Base-by-base conservation (phyloP, 305 asterid species). In the Plantago lanceolata region DNA sequence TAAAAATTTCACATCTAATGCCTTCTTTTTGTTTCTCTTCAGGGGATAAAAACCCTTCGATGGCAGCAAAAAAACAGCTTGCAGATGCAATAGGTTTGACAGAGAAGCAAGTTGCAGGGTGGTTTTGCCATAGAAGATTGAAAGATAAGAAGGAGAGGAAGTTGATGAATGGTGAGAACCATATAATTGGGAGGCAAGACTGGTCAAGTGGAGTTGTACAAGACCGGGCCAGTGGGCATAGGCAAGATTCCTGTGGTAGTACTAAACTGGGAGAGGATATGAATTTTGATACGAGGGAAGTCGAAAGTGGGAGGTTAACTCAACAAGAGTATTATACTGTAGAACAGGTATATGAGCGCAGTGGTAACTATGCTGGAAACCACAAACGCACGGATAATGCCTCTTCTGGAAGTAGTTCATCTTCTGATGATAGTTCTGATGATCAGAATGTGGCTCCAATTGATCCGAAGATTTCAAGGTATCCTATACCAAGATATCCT, bases 91-190 rank as follows among this genome's bases (percentile, higher is more conserved):
- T 82, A 48, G 93, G 96, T 35, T 74, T 90, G 80, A 79, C 97
- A 18, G 97, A 90, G 68, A 90, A 85, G 78, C 97, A 87, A 83
- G 82, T 90, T 63, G 82, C 96, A 12, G 96, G 93, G 47, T 90
- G 97, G 97, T 90, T 90, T 78, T 90, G 97, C 68, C 96, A 90
- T 68, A 78, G 95, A 66, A 81, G 96, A 75, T 71, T 87, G 74
- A 90, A 87, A 74, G 97, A 87, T 80, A 88, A 90, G 83, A 85
- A 70, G 71, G 97, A 87, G 79, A 88, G 88, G 83, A 84, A 70
- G 71, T 19, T 82, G 64, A 21, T 53, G 54, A 78, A 69, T 52
- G 86, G 78, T 17, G 86, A 81, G 66, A 71, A 58, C 58, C 19
- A 66, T 57, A 57, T 65, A 62, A 71, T 66, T 59, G 86, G 85